phyloP scores from a whole-genome alignment of 768 basidiomycete genomes.

The Termitomyces heimii region DNA sequence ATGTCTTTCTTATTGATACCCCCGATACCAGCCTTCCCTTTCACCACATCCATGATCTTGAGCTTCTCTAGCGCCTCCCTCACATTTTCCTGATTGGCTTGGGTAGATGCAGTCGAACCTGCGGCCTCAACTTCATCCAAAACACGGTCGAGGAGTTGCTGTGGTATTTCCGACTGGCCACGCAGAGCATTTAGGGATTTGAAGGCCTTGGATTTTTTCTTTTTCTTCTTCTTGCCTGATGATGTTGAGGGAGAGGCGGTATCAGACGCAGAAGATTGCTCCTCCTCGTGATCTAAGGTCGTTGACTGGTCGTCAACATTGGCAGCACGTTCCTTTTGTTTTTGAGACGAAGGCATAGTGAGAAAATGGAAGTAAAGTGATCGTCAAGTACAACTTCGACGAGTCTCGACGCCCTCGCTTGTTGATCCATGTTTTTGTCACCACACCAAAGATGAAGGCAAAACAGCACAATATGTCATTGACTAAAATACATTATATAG shows the following conservation, averaged over 20 bases:
- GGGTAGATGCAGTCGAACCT: conserved; percentile 34
- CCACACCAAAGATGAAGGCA: not conserved
- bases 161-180: conserved; percentile 46
- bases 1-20: conserved; percentile 75
- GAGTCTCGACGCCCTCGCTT: not conserved
- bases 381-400: not conserved
- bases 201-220: conserved; percentile 72
- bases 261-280: conserved; percentile 20
- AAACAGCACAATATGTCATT: not conserved
- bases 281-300: conserved; percentile 26
- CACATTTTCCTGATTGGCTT: conserved; percentile 61
- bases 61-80: conserved; percentile 67
- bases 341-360: conserved; percentile 30
- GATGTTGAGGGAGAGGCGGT: conserved; percentile 34
- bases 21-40: conserved; percentile 74
- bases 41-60: conserved; percentile 79
- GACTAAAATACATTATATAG: not conserved
- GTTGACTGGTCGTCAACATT: conserved; percentile 34
- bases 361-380: not conserved
- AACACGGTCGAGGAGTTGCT: conserved; percentile 61
- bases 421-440: conserved; percentile 1
- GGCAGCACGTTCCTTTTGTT: conserved; percentile 34
- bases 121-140: conserved; percentile 61
- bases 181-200: conserved; percentile 45
- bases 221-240: conserved; percentile 74